Evolutionary conservation across 2,329 filamentous ascomycete species (phyloP).

Genomic region (Monilinia polystroma): DNA sequence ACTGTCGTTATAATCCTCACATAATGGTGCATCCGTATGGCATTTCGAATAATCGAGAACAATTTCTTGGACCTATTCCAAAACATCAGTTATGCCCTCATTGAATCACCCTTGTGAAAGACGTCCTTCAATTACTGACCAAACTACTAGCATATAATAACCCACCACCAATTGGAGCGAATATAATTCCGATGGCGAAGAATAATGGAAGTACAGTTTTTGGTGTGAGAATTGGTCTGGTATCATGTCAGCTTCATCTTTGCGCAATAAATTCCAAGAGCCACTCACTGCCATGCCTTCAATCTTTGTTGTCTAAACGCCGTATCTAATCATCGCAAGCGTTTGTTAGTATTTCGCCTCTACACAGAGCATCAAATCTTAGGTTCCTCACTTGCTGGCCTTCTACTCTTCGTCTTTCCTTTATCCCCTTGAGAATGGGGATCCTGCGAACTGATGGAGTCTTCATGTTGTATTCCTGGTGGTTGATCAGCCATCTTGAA

Average conservation of each 20-base stretch:
- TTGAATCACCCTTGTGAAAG: background rate
- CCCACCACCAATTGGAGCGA: conserved; percentile 86
- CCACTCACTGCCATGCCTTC: conserved; percentile 93
- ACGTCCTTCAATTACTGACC: conserved; percentile 48
- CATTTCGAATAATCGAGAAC: conserved; percentile 89
- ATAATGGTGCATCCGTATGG: conserved; percentile 52
- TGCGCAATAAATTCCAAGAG: conserved; percentile 21
- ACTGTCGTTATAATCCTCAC: conserved; percentile 52
- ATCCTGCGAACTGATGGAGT: conserved; percentile 57
- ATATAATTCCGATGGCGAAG: conserved; percentile 86
- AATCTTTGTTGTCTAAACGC: conserved; percentile 95
- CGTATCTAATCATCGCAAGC: conserved; percentile 62
- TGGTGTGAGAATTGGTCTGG: conserved; percentile 87
- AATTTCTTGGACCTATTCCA: conserved; percentile 63
- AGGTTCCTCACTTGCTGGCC: conserved; percentile 72
- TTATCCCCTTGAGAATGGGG: conserved; percentile 50
- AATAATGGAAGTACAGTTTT: conserved; percentile 92
- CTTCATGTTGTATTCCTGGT: conserved; percentile 39
- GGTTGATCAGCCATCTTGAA: conserved; percentile 38
- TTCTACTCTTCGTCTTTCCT: conserved; percentile 87
- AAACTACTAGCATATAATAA: conserved; percentile 81
- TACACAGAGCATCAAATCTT: conserved; percentile 22
- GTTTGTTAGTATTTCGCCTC: conserved; percentile 30
- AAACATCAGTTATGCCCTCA: conserved; percentile 12
- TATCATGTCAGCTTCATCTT: conserved; percentile 30